Percentiles rank a stretch among this genome's conserved stretches.
These are phyloP conservation scores for Aspergillus fijiensis DNA, from an alignment of 2,329 filamentous ascomycete species.

Conservation along the genomic window DNA sequence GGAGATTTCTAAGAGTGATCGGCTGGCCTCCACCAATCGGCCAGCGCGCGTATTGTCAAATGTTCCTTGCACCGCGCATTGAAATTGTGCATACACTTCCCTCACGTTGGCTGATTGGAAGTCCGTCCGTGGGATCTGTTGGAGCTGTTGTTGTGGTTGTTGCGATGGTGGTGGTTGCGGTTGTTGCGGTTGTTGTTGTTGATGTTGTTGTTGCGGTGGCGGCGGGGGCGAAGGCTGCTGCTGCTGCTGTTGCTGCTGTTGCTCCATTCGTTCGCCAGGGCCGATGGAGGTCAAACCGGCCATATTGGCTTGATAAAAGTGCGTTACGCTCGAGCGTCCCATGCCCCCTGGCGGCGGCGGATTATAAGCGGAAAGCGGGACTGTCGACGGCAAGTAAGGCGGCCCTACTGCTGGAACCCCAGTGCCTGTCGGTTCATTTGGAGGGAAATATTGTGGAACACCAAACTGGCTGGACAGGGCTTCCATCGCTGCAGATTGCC, in stretches of 20 bases:
- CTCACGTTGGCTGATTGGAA: conserved; percentile 56
- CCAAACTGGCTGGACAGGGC: conserved; percentile 69
- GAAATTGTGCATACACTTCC: conserved; percentile 66
- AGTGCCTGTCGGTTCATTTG: conserved; percentile 63
- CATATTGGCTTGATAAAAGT: conserved; percentile 55
- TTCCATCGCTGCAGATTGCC: conserved; percentile 75
- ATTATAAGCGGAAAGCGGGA: conserved; percentile 58
- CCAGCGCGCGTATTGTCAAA: conserved; percentile 70
- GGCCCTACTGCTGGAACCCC: conserved; percentile 57
- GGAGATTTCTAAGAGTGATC: conserved; percentile 60
- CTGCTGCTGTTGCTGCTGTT: neutral
- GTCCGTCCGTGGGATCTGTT: conserved; percentile 17
- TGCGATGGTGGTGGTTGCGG: conserved; percentile 31
- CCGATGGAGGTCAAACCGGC: conserved; percentile 45
- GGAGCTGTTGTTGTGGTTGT: conserved; percentile 26
- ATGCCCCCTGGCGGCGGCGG: conserved; percentile 62
- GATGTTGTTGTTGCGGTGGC: conserved; percentile 10
- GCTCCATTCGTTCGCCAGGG: conserved; percentile 39
- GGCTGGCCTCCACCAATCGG: conserved; percentile 59
- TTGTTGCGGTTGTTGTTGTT: conserved; percentile 13
- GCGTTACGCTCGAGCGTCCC: conserved; percentile 50
- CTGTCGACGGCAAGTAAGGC: conserved; percentile 65
- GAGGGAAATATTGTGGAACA: conserved; percentile 71
- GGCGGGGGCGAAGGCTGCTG: conserved; percentile 28
- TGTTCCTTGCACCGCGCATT: conserved; percentile 58